Base-by-base conservation (phyloP, 352 stramenopile genomes). In the Peronospora farinosa region DNA sequence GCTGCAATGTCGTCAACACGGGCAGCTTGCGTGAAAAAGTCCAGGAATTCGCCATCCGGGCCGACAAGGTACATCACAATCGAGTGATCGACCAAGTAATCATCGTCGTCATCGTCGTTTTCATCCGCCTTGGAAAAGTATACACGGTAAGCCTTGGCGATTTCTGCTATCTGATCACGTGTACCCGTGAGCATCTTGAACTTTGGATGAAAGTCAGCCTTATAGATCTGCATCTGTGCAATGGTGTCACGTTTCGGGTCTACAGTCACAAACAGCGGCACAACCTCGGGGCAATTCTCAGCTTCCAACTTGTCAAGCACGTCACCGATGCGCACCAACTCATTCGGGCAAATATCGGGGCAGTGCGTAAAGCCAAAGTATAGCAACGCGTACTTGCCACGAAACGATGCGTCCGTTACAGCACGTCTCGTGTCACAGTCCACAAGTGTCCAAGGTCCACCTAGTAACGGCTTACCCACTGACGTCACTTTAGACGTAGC, bases 281-380 rank as follows among this genome's bases (percentile, higher is more conserved):
- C 57, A 31, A 94, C 61, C 37, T 86, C 72, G 0, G 75, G 74
- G 5, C 54, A 49, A 0, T 72, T 88, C 32, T 93, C 84, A 35
- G 60, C 61, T 51, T 72, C 65, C 7, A 98, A 67, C 54, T 82
- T 86, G 67, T 98, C 90, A 47, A 98, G 83, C 31, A 98, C 89
- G 49, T 96, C 81, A 11, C 90, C 94, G 19, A 99, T 88, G 62
- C 98, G 98, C 45, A 99, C 89, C 55, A 99, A 91, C 76, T 99
- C 96, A 25, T 97, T 97, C 11, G 97, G 96, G 59, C 97, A 99
- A 66, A 99, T 99, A 69, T 99, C 96, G 3, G 97, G 97, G 71
- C 96, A 99, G 60, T 97, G 90, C 51, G 96, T 98, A 78, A 99
- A 99, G 57, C 97, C 97, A 85, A 99, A 99, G 84, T 99, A 99